These are phyloP conservation scores for Maudiozyma barnettii DNA, from an alignment of 805 yeast species.

Conservation along the genomic window DNA sequence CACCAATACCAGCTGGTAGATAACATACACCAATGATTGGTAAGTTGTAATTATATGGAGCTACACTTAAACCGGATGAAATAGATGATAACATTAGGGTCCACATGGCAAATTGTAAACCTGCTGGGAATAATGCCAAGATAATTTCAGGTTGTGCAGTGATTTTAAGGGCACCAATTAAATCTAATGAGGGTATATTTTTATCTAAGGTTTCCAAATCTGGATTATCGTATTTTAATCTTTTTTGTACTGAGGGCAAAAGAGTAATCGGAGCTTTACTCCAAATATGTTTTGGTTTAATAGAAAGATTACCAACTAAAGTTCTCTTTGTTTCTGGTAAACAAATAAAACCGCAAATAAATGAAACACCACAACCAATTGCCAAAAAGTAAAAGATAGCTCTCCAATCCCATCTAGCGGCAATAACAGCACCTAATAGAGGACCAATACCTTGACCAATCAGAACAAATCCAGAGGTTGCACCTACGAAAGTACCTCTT, in stretches of 20 bases:
- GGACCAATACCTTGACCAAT: conserved; percentile 76
- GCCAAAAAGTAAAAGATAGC: conserved; percentile 68
- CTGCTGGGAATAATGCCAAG: conserved; percentile 46
- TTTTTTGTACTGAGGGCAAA: conserved; percentile 11
- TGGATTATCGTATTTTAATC: conserved; percentile 24
- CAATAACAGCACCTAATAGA: conserved; percentile 40
- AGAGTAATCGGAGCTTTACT: conserved; percentile 39
- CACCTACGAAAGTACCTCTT: conserved; percentile 63
- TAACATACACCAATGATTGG: conserved; percentile 60
- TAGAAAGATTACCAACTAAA: conserved; percentile 64
- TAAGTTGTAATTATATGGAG: conserved; percentile 42
- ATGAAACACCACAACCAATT: conserved; percentile 46
- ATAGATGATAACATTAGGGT: conserved; percentile 56
- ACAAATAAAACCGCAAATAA: conserved; percentile 27
- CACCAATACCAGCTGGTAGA: conserved; percentile 63
- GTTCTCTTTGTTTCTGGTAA: conserved; percentile 70
- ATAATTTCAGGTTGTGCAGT: conserved; percentile 37
- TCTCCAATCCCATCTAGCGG: conserved; percentile 53
- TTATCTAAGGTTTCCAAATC: conserved; percentile 23
- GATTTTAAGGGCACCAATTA: conserved; percentile 36
- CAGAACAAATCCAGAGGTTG: conserved; percentile 52
- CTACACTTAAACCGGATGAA: conserved; percentile 40
- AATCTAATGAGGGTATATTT: conserved; percentile 21
- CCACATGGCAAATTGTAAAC: conserved; percentile 62
- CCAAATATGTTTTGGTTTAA: conserved; percentile 37